These are phyloP conservation scores for Clarireedia homoeocarpa DNA, from an alignment of 2,329 filamentous ascomycete genomes.

Conservation along the genomic window DNA sequence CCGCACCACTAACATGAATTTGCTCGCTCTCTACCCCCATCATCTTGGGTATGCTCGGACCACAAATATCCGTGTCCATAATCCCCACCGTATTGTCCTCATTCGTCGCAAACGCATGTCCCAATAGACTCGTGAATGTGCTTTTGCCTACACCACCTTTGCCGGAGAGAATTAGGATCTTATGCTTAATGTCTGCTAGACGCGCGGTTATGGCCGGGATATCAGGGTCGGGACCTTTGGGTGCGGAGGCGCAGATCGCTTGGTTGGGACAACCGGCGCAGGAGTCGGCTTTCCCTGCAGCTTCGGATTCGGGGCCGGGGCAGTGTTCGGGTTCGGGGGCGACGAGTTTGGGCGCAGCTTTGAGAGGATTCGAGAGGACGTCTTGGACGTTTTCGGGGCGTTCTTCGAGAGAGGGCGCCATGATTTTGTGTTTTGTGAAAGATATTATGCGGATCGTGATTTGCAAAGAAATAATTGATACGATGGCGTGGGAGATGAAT, in stretches of 20 bases:
- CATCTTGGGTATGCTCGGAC: conserved; percentile 96
- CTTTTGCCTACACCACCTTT: conserved; percentile 97
- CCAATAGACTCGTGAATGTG: conserved; percentile 82
- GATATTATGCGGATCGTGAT: not conserved
- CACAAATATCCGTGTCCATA: conserved; percentile 98
- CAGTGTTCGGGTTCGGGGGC: conserved; percentile 97
- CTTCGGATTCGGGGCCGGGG: conserved; percentile 75
- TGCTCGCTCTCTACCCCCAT: conserved; percentile 93
- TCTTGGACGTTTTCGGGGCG: conserved; percentile 58
- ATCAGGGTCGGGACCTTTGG: conserved; percentile 93
- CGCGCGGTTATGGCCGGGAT: conserved; percentile 81
- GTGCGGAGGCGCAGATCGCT: conserved; percentile 84
- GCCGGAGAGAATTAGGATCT: conserved; percentile 82
- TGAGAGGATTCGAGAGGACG: conserved; percentile 68
- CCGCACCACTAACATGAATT: conserved; percentile 80
- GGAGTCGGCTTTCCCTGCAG: conserved; percentile 65
- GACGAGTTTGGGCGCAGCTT: conserved; percentile 74
- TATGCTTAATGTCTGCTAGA: conserved; percentile 75
- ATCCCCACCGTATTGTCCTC: conserved; percentile 75
- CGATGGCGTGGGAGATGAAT: not conserved
- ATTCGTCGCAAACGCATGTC: conserved; percentile 81
- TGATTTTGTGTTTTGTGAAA: conserved; percentile 31
- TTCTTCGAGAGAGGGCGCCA: conserved; percentile 81
- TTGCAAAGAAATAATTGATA: not conserved
- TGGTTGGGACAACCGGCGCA: conserved; percentile 96